Percentiles rank a stretch among this genome's conserved stretches.
phyloP scores from a whole-genome alignment of 2,329 filamentous ascomycete genomes.

The Sporothrix humicola region DNA sequence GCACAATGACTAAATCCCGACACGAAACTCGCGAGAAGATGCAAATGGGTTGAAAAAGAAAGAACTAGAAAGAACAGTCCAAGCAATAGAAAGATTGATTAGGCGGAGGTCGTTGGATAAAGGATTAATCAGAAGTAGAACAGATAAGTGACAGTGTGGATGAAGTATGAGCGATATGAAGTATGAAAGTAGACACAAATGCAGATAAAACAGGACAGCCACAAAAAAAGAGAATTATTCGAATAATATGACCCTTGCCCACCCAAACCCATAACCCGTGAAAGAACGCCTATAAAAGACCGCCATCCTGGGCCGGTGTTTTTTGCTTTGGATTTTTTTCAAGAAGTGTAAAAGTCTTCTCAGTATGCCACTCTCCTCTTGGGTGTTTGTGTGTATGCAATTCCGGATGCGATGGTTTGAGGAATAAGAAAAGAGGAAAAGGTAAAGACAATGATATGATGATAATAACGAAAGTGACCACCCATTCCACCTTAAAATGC shows the following conservation, averaged over 20 bases:
- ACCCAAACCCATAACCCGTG: not conserved
- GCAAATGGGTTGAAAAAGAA: not conserved
- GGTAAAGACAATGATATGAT: not conserved
- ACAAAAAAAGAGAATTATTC: conserved; percentile 5
- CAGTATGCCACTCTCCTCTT: not conserved
- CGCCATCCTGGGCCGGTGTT: conserved; percentile 10
- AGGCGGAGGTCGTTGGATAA: not conserved
- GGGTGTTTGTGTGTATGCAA: not conserved
- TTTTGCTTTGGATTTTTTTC: not conserved
- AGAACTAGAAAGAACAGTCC: not conserved
- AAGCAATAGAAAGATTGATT: not conserved
- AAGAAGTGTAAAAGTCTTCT: not conserved
- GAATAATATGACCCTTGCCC: conserved; percentile 1
- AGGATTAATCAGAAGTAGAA: not conserved
- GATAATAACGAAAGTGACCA: not conserved
- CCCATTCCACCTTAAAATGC: conserved; percentile 23
- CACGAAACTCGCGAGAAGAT: not conserved
- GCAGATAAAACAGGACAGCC: not conserved
- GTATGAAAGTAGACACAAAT: too few species aligned
- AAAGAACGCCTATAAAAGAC: conserved; percentile 15
- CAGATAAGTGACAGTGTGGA: not conserved
- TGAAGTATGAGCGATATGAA: too few species aligned
- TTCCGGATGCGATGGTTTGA: not conserved
- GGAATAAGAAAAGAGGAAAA: not conserved
- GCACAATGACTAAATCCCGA: not conserved